phyloP scores from a whole-genome alignment of 2,329 filamentous ascomycete genomes.

The Fusarium odoratissimum region DNA sequence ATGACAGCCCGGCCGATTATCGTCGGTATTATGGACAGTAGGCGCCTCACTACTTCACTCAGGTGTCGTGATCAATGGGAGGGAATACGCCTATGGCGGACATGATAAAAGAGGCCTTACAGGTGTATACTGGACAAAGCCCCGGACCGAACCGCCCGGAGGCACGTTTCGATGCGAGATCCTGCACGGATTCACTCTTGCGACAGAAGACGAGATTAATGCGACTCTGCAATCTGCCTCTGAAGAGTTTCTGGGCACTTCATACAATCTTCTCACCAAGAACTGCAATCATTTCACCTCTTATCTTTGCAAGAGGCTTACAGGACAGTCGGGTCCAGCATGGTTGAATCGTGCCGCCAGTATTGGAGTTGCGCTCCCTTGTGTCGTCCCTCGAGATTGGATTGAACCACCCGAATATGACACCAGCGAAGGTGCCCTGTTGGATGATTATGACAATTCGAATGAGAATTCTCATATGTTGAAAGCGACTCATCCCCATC shows the following conservation, averaged over 20 bases:
- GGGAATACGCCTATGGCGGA: constrained; percentile 87
- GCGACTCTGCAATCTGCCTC: constrained; percentile 75
- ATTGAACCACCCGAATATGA: constrained; percentile 82
- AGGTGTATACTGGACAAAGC: constrained; percentile 86
- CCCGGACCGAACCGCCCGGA: constrained; percentile 77
- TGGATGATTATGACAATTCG: constrained; percentile 65
- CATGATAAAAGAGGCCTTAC: constrained; percentile 77
- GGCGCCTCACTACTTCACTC: constrained; percentile 84
- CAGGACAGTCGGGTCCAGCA: constrained; percentile 73
- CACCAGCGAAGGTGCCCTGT: constrained; percentile 75
- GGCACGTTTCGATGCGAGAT: constrained; percentile 81
- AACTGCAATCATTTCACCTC: constrained; percentile 94
- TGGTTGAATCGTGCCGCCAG: constrained; percentile 89
- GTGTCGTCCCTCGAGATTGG: constrained; percentile 85
- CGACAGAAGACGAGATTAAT: constrained; percentile 76
- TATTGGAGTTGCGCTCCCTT: constrained; percentile 83
- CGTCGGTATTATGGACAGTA: constrained; percentile 81
- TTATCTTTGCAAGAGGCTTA: constrained; percentile 79
- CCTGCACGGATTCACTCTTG: constrained; percentile 82
- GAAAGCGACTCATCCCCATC: constrained; percentile 51
- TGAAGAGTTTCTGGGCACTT: constrained; percentile 77
- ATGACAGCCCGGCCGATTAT: constrained; percentile 75
- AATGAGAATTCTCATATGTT: constrained; percentile 71
- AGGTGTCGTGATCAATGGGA: constrained; percentile 82
- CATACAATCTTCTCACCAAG: constrained; percentile 83